Evolutionary conservation across 176 grass and related monocot genomes (phyloP).

Genomic region (Phoenix dactylifera): DNA sequence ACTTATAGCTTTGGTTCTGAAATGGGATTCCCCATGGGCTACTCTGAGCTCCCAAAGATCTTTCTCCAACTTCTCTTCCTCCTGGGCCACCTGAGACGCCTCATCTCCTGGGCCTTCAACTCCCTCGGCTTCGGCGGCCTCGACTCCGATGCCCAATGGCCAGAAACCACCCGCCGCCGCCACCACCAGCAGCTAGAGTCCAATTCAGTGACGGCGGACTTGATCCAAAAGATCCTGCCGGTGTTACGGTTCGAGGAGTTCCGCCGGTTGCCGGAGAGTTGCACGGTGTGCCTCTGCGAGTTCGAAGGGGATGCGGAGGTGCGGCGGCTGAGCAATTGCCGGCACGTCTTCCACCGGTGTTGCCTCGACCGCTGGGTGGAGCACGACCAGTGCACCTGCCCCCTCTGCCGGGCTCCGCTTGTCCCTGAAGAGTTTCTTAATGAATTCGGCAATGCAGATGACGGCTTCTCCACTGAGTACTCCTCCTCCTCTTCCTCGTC

Average conservation of each 20-base stretch:
- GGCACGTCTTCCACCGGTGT: not conserved
- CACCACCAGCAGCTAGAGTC: not conserved
- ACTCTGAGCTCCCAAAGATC: slow-evolving; percentile 17
- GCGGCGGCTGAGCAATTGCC: not conserved
- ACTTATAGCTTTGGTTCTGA: too few species aligned
- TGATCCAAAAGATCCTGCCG: slow-evolving; percentile 9
- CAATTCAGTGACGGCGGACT: not conserved
- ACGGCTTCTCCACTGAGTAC: too few species aligned
- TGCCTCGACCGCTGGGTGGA: slow-evolving; percentile 11
- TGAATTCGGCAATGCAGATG: too few species aligned
- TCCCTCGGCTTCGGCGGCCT: not conserved
- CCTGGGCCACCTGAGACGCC: slow-evolving; percentile 2
- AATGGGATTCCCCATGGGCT: slow-evolving; percentile 14
- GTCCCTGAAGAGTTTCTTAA: too few species aligned
- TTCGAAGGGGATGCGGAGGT: not conserved
- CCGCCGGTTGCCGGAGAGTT: not conserved
- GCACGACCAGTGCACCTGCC: not conserved
- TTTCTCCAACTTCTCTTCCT: slow-evolving; percentile 14
- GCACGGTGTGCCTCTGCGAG: slow-evolving; percentile 1
- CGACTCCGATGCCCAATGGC: not conserved
- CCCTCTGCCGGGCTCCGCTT: not conserved
- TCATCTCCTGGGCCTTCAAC: slow-evolving; percentile 14
- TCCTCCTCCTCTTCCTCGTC: too few species aligned
- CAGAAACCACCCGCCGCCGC: not conserved
- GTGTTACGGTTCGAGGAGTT: not conserved